Percentiles rank a stretch among this genome's conserved stretches.
phyloP scores from a whole-genome alignment of 352 stramenopile species.

The Phytophthora europaea region DNA sequence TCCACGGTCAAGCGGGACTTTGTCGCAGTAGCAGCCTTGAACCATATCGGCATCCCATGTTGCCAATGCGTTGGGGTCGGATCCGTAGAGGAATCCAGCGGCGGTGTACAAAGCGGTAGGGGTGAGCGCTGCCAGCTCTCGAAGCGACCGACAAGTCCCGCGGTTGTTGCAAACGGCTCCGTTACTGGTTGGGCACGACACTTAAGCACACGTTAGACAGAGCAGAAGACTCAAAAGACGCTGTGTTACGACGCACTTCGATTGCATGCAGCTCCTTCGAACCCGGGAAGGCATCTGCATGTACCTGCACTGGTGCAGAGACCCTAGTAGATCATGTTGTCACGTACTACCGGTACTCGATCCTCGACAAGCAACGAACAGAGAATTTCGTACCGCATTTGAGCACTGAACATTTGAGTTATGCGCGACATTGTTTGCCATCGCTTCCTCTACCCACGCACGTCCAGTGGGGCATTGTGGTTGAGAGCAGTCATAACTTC shows the following conservation, averaged over 20 bases:
- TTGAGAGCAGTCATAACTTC: conserved; percentile 67
- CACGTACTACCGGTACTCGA: neutral
- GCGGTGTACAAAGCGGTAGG: conserved; percentile 46
- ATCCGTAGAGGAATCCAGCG: conserved; percentile 74
- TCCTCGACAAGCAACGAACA: neutral
- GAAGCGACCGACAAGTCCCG: conserved; percentile 55
- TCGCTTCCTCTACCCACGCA: conserved; percentile 77
- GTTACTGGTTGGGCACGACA: conserved; percentile 54
- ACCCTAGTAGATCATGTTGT: conserved; percentile 40
- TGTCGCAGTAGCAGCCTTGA: conserved; percentile 90
- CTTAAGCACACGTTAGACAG: conserved; percentile 27
- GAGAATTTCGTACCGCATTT: conserved; percentile 57
- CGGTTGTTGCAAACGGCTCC: conserved; percentile 53
- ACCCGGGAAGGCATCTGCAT: conserved; percentile 70
- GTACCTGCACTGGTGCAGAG: conserved; percentile 60
- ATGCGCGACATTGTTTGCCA: conserved; percentile 63
- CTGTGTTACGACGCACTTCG: conserved; percentile 46
- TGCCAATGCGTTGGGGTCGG: conserved; percentile 67
- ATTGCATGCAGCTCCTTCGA: conserved; percentile 78
- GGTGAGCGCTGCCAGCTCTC: conserved; percentile 65
- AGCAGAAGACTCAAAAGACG: neutral
- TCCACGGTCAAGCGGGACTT: conserved; percentile 65
- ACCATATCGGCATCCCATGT: conserved; percentile 93
- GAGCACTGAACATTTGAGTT: conserved; percentile 68
- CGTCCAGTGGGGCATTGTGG: conserved; percentile 59